phyloP scores from a whole-genome alignment of 2,329 filamentous ascomycete genomes.

The Aureobasidium vineae region DNA sequence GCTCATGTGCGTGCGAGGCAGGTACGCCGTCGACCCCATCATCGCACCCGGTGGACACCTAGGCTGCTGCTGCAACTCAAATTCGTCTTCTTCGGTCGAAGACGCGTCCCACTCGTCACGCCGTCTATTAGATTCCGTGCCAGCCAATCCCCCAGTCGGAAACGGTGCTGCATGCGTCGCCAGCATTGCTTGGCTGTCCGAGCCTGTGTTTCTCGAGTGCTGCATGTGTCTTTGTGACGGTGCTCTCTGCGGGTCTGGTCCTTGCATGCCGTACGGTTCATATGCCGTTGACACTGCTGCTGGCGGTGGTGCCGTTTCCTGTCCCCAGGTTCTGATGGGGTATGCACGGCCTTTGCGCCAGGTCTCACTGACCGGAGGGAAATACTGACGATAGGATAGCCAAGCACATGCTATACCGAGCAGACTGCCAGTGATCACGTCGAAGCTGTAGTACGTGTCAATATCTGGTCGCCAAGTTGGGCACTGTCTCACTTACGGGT shows the following conservation, averaged over 20 bases:
- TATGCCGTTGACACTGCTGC: conserved; percentile 21
- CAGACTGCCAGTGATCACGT: conserved; percentile 56
- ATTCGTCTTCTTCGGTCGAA: conserved; percentile 21
- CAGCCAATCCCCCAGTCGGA: conserved; percentile 5
- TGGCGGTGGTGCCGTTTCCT: conserved; percentile 38
- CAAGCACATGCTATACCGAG: conserved; percentile 55
- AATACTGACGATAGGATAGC: conserved; percentile 59
- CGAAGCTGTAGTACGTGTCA: conserved; percentile 42
- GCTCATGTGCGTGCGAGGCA: conserved; percentile 19
- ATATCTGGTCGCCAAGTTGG: background rate
- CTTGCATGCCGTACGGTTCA: conserved; percentile 7
- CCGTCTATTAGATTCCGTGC: background rate
- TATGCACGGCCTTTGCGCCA: conserved; percentile 60
- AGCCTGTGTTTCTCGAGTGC: conserved; percentile 2
- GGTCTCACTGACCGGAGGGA: conserved; percentile 55
- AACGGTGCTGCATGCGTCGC: conserved; percentile 23
- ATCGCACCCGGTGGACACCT: conserved; percentile 17
- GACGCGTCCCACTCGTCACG: conserved; percentile 25
- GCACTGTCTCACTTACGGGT: conserved; percentile 41
- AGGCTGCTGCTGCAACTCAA: conserved; percentile 18
- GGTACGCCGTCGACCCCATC: conserved; percentile 24
- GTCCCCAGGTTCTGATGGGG: conserved; percentile 59
- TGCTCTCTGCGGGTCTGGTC: background rate
- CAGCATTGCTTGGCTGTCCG: conserved; percentile 21
- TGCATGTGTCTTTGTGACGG: background rate